Evolutionary conservation across 2,329 filamentous ascomycete species (phyloP), one percentile per base, ranked within the genome.

Genomic region (Nothopassalora personata): DNA sequence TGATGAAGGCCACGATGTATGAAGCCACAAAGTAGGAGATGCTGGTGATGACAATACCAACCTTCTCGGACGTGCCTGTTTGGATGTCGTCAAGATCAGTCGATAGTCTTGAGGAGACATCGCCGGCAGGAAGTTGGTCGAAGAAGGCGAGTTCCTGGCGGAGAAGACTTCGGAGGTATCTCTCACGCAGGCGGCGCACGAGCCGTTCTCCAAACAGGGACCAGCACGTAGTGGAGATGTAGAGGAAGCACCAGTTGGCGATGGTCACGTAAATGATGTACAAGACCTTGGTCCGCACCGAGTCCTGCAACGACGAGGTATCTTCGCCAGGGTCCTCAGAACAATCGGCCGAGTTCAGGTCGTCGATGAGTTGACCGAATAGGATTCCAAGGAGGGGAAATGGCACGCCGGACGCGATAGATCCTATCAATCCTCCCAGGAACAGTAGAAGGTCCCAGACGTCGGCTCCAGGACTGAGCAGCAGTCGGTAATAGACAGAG

Each of bases 51-150:
- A 82, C 81, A 34, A 88, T 82, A 54, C 86, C 86, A 15, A 88
- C 86, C 70, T 90, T 90, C 71, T 89, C 87, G 1, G 83, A 86
- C 0, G 86, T 88, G 13, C 87, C 87, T 0, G 81, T 80, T 66
- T 87, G 86, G 54, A 90, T 83, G 1, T 83, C 81, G 59, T 86
- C 81, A 34, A 89, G 86, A 66, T 89, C 86, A 56, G 79, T 79
- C 67, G 85, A 85, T 47, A 90, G 79, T 18, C 86, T 79, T 8
- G 83, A 82, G 1, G 83, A 80, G 11, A 88, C 81, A 69, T 88
- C 83, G 15, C 85, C 86, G 0, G 84, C 79, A 50, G 83, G 80
- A 9, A 86, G 76, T 13, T 79, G 79, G 66, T 88, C 86, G 68
- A 88, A 87, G 69, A 83, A 88, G 13, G 83, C 75, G 0, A 84